phyloP scores from a whole-genome alignment of 768 basidiomycete genomes.

The Dioszegia crocea region DNA sequence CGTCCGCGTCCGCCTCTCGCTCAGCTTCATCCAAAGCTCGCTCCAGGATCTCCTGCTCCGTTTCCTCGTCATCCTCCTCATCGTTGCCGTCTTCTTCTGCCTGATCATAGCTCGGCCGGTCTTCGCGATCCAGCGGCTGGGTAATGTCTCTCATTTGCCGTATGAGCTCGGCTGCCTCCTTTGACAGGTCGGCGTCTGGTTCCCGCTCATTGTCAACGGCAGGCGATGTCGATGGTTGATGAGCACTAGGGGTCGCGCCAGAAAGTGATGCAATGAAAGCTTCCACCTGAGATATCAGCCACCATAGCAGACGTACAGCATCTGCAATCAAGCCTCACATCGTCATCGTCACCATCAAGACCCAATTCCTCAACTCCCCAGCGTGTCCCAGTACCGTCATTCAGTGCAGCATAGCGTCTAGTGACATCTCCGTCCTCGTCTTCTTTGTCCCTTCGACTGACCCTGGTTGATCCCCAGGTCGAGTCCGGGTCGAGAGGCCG shows the following conservation, averaged over 20 bases:
- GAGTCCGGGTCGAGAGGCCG: background rate
- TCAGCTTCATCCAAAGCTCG: slow-evolving; percentile 15
- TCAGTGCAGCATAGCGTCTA: background rate
- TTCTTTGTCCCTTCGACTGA: background rate
- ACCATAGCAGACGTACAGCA: too few species aligned
- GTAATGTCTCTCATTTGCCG: slow-evolving; percentile 1
- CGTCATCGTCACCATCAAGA: slow-evolving; percentile 15
- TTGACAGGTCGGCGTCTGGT: background rate
- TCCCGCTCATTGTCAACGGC: background rate
- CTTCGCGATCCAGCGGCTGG: background rate
- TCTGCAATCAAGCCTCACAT: slow-evolving; percentile 30
- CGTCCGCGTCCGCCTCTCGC: slow-evolving; percentile 6
- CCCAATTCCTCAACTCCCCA: background rate
- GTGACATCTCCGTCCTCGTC: background rate
- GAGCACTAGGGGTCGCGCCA: background rate
- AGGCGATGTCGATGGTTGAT: too few species aligned
- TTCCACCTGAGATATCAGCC: slow-evolving; percentile 2
- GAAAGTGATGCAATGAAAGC: slow-evolving; percentile 7
- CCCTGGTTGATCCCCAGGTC: background rate
- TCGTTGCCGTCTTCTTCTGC: background rate
- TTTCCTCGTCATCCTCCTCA: slow-evolving; percentile 14
- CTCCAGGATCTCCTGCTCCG: slow-evolving; percentile 16
- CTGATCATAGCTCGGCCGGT: background rate
- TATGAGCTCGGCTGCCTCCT: background rate
- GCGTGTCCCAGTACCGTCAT: background rate